phyloP scores from a whole-genome alignment of 1,139 yeast genomes.

The Saccharomyces hybrid region DNA sequence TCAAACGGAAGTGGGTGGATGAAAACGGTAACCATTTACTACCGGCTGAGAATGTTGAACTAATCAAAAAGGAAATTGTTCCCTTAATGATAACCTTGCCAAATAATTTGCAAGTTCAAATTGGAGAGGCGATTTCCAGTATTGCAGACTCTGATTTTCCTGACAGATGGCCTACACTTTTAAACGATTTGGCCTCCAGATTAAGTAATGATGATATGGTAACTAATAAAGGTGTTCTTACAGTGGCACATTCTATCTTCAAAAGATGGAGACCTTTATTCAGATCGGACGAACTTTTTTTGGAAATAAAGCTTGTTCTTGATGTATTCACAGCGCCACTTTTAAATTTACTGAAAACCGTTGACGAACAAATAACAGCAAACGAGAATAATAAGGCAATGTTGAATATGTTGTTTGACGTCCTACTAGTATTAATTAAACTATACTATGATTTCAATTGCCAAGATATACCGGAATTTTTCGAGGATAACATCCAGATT shows the following conservation, averaged over 20 bases:
- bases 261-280: slow-evolving; percentile 94
- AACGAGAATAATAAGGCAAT: slow-evolving; percentile 41
- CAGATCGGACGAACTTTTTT: slow-evolving; percentile 80
- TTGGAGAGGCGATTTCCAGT: slow-evolving; percentile 86
- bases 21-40: slow-evolving; percentile 76
- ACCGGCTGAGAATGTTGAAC: slow-evolving; percentile 51
- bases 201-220: slow-evolving; percentile 55
- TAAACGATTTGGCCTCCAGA: slow-evolving; percentile 66
- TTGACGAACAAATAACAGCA: slow-evolving; percentile 57
- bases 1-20: slow-evolving; percentile 80
- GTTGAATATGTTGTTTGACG: slow-evolving; percentile 55
- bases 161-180: slow-evolving; percentile 70
- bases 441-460: slow-evolving; percentile 90
- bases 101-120: slow-evolving; percentile 67
- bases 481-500: slow-evolving; percentile 75
- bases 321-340: slow-evolving; percentile 82
- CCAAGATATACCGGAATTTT: slow-evolving; percentile 96
- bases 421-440: slow-evolving; percentile 62
- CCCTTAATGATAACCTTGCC: slow-evolving; percentile 80
- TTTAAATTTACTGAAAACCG: slow-evolving; percentile 52
- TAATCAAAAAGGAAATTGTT: slow-evolving; percentile 70
- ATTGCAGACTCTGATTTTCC: slow-evolving; percentile 98
- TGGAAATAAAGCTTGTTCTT: slow-evolving; percentile 80
- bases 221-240: slow-evolving; percentile 75
- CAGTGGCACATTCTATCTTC: slow-evolving; percentile 92